Percentiles rank a stretch among this genome's conserved stretches.
Evolutionary conservation across 2,329 filamentous ascomycete genomes (phyloP).

Genomic region (Diaporthe amygdali): DNA sequence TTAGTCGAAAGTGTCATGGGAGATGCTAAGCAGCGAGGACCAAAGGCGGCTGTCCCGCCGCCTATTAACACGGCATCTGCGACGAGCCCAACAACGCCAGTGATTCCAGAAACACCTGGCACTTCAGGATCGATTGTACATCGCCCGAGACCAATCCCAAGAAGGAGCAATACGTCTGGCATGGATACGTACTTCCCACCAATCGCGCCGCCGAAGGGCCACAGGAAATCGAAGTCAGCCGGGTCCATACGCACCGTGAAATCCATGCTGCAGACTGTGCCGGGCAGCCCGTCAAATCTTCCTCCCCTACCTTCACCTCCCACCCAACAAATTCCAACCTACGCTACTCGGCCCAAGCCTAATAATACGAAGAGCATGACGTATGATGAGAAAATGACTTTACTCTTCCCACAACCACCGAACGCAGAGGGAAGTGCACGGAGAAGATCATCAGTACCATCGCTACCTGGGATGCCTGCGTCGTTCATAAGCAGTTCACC

Average conservation of each 20-base stretch:
- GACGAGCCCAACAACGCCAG: neutral
- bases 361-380: constrained; percentile 65
- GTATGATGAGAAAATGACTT: constrained; percentile 60
- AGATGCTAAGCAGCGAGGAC: constrained; percentile 42
- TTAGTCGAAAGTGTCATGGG: constrained; percentile 55
- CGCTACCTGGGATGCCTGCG: constrained; percentile 45
- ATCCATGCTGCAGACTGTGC: constrained; percentile 48
- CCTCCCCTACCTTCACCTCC: constrained; percentile 57
- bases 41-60: constrained; percentile 27
- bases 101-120: constrained; percentile 24
- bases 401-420: constrained; percentile 51
- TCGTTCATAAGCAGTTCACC: constrained; percentile 35
- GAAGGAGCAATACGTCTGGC: constrained; percentile 34
- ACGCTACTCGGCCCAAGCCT: constrained; percentile 43
- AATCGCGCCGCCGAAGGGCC: constrained; percentile 37
- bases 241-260: constrained; percentile 51
- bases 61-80: neutral
- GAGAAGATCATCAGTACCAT: constrained; percentile 49
- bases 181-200: constrained; percentile 48
- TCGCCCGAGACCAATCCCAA: constrained; percentile 61
- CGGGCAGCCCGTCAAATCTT: constrained; percentile 54
- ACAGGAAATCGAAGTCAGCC: constrained; percentile 55
- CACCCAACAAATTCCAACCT: constrained; percentile 41
- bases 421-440: constrained; percentile 26
- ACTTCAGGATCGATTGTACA: constrained; percentile 52